Base-by-base conservation (phyloP, 345 rosid species). In the Lumnitzera racemosa region DNA sequence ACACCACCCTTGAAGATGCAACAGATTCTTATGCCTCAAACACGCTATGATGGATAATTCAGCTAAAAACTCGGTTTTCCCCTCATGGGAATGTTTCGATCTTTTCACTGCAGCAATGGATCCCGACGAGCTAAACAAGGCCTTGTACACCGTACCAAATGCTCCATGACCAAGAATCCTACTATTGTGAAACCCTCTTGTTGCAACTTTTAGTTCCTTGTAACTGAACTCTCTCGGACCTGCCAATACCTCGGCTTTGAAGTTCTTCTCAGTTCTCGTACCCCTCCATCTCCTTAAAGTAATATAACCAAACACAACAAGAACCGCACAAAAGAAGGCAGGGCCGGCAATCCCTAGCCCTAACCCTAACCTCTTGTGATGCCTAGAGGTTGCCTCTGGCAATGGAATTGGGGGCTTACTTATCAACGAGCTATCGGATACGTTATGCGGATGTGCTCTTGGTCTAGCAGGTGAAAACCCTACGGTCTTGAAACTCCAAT, bases 1-100 rank as follows among this genome's bases (percentile, higher is more conserved):
- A 57, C 99, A 95, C 98, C 97, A 95, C 20, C 99, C 99, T 49
- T 81, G 89, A 15, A 95, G 65, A 72, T 72, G 99, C 61, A 86
- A 82, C 69, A 95, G 72, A 75, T 90, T 90, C 87, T 90, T 95
- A 80, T 95, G 98, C 25, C 98, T 77, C 81, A 95, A 77, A 65
- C 99, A 65, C 56, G 97, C 96, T 55, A 95, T 90, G 63, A 84
- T 84, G 0, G 97, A 80, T 49, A 90, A 47, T 66, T 95, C 99
- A 15, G 96, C 91, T 7, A 95, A 61, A 65, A 95, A 95, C 64
- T 95, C 97, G 1, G 88, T 74, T 56, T 85, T 88, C 46, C 97
- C 95, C 75, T 95, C 96, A 2, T 78, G 87, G 31, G 88, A 76
- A 55, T 82, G 95, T 61, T 78, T 90, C 1, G 96, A 90, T 65